phyloP scores from a whole-genome alignment of 148 eudicot species.

The Camellia lanceoleosa region DNA sequence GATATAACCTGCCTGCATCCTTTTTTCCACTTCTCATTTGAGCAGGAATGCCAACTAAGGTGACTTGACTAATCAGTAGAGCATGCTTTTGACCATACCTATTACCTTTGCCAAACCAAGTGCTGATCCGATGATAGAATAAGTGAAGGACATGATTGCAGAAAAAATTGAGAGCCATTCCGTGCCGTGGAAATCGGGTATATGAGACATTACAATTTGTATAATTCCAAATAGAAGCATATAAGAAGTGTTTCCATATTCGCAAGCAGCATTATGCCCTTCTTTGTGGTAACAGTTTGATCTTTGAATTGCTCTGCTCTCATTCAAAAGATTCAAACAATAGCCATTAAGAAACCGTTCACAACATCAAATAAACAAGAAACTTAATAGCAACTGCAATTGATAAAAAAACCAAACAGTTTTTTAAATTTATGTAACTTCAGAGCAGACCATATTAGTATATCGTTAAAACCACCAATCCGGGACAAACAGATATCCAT shows the following conservation, averaged over 20 bases:
- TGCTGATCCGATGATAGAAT: conserved; percentile 47
- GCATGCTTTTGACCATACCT: conserved; percentile 23
- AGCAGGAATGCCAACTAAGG: too few relatives aligned
- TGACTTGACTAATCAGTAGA: not conserved
- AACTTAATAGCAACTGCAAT: not conserved
- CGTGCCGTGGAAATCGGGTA: conserved; percentile 67
- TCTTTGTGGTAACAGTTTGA: conserved; percentile 61
- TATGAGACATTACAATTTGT: conserved; percentile 52
- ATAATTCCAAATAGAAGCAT: conserved; percentile 56
- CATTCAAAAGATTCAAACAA: too few relatives aligned
- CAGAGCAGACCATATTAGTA: too few relatives aligned
- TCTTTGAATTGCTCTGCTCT: conserved; percentile 45
- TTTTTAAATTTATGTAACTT: too few relatives aligned
- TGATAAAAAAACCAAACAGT: not conserved
- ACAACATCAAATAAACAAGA: too few relatives aligned
- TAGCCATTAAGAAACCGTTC: too few relatives aligned
- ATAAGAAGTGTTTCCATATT: conserved; percentile 29
- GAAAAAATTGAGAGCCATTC: conserved; percentile 60
- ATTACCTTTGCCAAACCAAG: conserved; percentile 59
- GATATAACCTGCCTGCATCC: too few relatives aligned
- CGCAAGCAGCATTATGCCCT: conserved; percentile 52
- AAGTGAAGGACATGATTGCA: conserved; percentile 60
- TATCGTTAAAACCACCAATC: too few relatives aligned
- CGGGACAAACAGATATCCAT: too few relatives aligned
- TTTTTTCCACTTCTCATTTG: too few relatives aligned